Evolutionary conservation across 2,329 filamentous ascomycete genomes (phyloP).

Genomic region (Monosporascus sp.): DNA sequence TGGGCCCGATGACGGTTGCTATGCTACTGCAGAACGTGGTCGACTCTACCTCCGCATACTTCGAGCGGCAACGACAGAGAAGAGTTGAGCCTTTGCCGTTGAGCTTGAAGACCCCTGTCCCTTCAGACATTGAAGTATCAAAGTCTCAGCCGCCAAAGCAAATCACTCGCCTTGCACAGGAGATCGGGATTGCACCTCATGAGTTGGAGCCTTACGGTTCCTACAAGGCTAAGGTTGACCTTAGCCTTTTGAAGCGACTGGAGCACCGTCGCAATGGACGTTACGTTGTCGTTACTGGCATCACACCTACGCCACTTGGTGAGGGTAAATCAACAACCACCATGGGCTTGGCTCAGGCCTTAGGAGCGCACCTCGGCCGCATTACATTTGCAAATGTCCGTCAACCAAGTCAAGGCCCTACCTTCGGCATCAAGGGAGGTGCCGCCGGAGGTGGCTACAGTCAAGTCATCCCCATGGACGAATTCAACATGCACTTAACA

Average conservation of each 20-base stretch:
- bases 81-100: conserved; percentile 79
- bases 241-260: conserved; percentile 75
- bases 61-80: conserved; percentile 76
- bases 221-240: conserved; percentile 92
- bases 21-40: conserved; percentile 97
- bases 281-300: conserved; percentile 90
- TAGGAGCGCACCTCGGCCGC: conserved; percentile 82
- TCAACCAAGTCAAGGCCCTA: conserved; percentile 94
- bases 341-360: conserved; percentile 87
- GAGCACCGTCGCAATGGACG: conserved; percentile 83
- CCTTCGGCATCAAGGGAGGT: conserved; percentile 98
- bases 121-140: conserved; percentile 93
- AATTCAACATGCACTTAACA: conserved; percentile 97
- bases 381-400: conserved; percentile 95
- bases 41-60: conserved; percentile 74
- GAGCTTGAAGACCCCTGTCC: conserved; percentile 73
- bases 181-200: conserved; percentile 81
- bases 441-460: conserved; percentile 97
- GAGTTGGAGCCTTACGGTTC: conserved; percentile 94
- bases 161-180: conserved; percentile 77
- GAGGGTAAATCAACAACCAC: conserved; percentile 99
- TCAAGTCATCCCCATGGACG: conserved; percentile 99
- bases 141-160: conserved; percentile 86
- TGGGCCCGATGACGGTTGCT: conserved; percentile 97
- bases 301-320: conserved; percentile 92